These are phyloP conservation scores for Paecilomyces fulvus DNA, from an alignment of 2,329 filamentous ascomycete species.

Conservation along the genomic window DNA sequence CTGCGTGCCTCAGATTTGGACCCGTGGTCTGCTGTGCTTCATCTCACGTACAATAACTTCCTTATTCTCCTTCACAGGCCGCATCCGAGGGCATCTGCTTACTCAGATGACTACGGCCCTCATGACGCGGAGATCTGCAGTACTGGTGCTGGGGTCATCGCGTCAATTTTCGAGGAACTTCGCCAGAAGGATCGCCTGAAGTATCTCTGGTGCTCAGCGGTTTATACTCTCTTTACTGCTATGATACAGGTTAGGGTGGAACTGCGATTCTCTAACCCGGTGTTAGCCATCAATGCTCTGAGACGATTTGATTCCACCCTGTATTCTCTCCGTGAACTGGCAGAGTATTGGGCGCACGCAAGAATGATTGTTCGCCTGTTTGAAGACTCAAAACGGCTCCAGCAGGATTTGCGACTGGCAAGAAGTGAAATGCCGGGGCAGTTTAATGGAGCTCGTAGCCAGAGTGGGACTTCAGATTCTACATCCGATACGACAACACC, in stretches of 20 bases:
- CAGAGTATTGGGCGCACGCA: constrained; percentile 36
- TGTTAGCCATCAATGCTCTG: constrained; percentile 37
- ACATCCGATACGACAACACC: constrained; percentile 10
- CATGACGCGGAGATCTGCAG: constrained; percentile 40
- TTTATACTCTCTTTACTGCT: constrained; percentile 38
- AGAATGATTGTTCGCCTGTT: constrained; percentile 36
- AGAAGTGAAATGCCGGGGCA: constrained; percentile 24
- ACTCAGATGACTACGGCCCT: constrained; percentile 36
- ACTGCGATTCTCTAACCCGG: constrained; percentile 38
- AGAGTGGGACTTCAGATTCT: constrained; percentile 5
- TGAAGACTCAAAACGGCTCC: constrained; percentile 35
- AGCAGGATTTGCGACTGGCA: constrained; percentile 32
- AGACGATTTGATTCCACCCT: constrained; percentile 36
- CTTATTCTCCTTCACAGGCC: constrained; percentile 38
- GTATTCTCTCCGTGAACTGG: constrained; percentile 32
- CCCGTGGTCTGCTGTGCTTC: constrained; percentile 37
- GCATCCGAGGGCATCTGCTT: constrained; percentile 34
- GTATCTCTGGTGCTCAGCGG: constrained; percentile 36
- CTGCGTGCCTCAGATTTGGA: constrained; percentile 34
- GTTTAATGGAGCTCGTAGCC: constrained; percentile 12
- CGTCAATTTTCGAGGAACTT: constrained; percentile 38
- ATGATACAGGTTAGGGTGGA: constrained; percentile 41
- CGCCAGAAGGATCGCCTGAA: constrained; percentile 34
- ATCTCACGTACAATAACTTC: constrained; percentile 39
- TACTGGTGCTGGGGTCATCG: constrained; percentile 36